A percentile compares a stretch with the other conserved stretches of the same genome.
Evolutionary conservation across 495 filamentous ascomycete species (phyloP).

Genomic region (Neurospora cerealis): DNA sequence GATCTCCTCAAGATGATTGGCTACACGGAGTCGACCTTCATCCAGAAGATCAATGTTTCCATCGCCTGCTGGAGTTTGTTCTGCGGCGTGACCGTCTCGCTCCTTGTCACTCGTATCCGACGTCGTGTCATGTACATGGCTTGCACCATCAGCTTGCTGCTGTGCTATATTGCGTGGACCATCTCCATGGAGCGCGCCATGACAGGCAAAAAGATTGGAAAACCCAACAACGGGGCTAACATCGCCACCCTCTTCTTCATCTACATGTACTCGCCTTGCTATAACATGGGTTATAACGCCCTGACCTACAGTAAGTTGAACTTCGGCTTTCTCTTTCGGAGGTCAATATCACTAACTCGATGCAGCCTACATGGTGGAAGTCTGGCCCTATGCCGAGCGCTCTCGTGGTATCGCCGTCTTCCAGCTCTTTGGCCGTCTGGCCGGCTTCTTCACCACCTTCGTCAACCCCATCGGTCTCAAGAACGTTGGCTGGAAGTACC

Average conservation of each 20-base stretch:
- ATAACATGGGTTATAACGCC: slow-evolving; percentile 60
- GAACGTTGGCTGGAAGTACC: slow-evolving; percentile 49
- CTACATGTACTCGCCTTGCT: slow-evolving; percentile 52
- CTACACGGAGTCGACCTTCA: slow-evolving; percentile 40
- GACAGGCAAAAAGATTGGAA: slow-evolving; percentile 25
- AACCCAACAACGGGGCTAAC: slow-evolving; percentile 27
- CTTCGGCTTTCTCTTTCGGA: background rate
- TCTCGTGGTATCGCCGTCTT: slow-evolving; percentile 53
- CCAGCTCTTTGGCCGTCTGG: slow-evolving; percentile 47
- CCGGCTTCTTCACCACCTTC: slow-evolving; percentile 42
- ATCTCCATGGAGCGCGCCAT: slow-evolving; percentile 46
- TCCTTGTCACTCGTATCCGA: slow-evolving; percentile 42
- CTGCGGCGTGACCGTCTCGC: slow-evolving; percentile 39
- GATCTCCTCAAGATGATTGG: slow-evolving; percentile 39
- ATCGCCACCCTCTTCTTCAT: slow-evolving; percentile 49
- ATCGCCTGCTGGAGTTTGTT: slow-evolving; percentile 48
- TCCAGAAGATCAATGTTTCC: slow-evolving; percentile 49
- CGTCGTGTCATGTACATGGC: slow-evolving; percentile 50
- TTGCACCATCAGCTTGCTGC: slow-evolving; percentile 40
- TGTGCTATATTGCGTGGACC: slow-evolving; percentile 51
- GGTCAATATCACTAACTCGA: background rate
- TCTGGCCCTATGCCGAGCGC: slow-evolving; percentile 54
- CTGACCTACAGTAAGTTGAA: slow-evolving; percentile 49
- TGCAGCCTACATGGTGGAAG: slow-evolving; percentile 50
- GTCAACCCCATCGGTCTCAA: slow-evolving; percentile 58